Evolutionary conservation across 2,329 filamentous ascomycete genomes (phyloP).

Genomic region (Colletotrichum cordylinicola): DNA sequence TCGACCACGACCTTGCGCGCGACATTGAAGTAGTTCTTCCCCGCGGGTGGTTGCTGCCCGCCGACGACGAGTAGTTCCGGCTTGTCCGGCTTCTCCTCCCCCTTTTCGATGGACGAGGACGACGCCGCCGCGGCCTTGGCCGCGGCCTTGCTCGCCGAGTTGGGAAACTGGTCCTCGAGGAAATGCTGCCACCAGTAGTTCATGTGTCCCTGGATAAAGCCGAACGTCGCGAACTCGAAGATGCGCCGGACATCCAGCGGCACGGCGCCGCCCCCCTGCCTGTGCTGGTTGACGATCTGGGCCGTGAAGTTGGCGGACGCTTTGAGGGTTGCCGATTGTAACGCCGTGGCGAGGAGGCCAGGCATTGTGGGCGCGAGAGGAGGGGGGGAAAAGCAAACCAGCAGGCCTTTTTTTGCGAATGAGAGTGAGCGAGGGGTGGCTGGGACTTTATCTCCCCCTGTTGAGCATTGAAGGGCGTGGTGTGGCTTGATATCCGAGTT

Average conservation of each 20-base stretch:
- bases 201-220: conserved; percentile 38
- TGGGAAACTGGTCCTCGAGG: conserved; percentile 39
- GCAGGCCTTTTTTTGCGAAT: background rate
- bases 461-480: background rate
- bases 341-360: conserved; percentile 14
- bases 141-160: conserved; percentile 23
- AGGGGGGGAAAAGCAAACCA: background rate
- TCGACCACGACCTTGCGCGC: conserved; percentile 39
- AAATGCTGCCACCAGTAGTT: conserved; percentile 39
- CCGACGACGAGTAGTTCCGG: conserved; percentile 19
- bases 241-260: conserved; percentile 37
- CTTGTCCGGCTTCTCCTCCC: conserved; percentile 10
- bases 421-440: background rate
- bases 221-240: conserved; percentile 39
- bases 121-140: background rate
- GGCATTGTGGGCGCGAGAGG: background rate
- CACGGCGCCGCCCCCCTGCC: background rate
- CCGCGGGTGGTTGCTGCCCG: background rate
- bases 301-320: conserved; percentile 20
- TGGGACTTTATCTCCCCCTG: background rate
- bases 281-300: conserved; percentile 20
- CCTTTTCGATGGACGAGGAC: conserved; percentile 5
- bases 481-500: background rate
- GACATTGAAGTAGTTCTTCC: conserved; percentile 36
- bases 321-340: conserved; percentile 20